phyloP scores from a whole-genome alignment of 441 rosid genomes.

The Erodium trifolium region DNA sequence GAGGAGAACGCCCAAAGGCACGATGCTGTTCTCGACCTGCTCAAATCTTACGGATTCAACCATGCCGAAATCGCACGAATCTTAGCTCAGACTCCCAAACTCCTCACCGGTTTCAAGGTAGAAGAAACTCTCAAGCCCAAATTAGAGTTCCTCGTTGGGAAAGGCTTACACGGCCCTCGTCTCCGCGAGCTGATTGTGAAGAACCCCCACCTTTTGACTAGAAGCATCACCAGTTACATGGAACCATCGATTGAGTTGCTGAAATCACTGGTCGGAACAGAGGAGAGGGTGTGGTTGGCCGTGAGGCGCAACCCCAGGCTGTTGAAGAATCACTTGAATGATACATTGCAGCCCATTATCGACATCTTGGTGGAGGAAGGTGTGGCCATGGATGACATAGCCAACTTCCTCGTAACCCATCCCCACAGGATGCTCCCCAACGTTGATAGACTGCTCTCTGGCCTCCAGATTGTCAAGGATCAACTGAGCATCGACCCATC shows the following conservation, averaged over 20 bases:
- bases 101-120: not conserved
- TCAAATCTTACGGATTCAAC: slow-evolving; percentile 2
- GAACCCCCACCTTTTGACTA: not conserved
- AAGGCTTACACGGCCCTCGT: not conserved
- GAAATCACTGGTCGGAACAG: not conserved
- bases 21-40: not conserved
- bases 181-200: slow-evolving; percentile 10
- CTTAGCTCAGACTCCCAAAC: not conserved
- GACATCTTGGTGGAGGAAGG: slow-evolving; percentile 13
- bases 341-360: slow-evolving; percentile 8
- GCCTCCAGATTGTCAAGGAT: not conserved
- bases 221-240: not conserved
- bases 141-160: slow-evolving; percentile 4
- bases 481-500: not conserved
- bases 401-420: not conserved
- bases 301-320: slow-evolving; percentile 10
- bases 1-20: no score
- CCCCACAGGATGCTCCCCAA: not conserved
- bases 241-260: slow-evolving; percentile 11
- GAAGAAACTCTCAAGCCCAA: slow-evolving; percentile 6
- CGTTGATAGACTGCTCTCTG: slow-evolving; percentile 3
- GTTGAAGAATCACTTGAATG: not conserved
- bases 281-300: not conserved
- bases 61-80: not conserved
- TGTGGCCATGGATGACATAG: not conserved